Conservation (phyloP, 164 flowering plant genomes). For the Magnolia kwangsiensis region DNA sequence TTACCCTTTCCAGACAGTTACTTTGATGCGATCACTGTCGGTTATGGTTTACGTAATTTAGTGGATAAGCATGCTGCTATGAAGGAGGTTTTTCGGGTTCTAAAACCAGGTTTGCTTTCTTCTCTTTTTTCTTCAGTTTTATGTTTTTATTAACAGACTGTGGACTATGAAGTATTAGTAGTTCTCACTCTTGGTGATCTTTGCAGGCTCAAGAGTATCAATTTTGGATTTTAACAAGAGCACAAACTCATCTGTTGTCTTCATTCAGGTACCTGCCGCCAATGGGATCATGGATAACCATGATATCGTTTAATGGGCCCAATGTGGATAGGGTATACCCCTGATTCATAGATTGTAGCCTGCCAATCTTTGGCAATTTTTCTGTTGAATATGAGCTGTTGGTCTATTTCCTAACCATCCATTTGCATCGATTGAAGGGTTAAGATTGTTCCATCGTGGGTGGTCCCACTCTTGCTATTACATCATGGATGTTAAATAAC, state of each 20-base stretch:
- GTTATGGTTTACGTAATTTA: constrained; percentile 84
- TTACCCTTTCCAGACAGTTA: constrained; percentile 66
- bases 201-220: constrained; percentile 68
- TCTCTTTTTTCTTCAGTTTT: not conserved
- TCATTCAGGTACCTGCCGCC: constrained; percentile 55
- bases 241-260: constrained; percentile 27
- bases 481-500: too few relatives aligned
- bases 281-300: not conserved
- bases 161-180: not conserved
- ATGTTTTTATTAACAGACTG: not conserved
- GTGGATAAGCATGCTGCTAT: constrained; percentile 60
- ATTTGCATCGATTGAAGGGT: too few relatives aligned
- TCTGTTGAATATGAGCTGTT: too few relatives aligned
- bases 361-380: too few relatives aligned
- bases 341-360: too few relatives aligned
- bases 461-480: too few relatives aligned
- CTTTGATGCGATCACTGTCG: constrained; percentile 87
- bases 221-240: constrained; percentile 90
- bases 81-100: constrained; percentile 63
- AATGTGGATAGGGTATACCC: too few relatives aligned
- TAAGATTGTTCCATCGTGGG: too few relatives aligned
- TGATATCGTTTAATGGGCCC: too few relatives aligned
- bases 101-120: constrained; percentile 57
- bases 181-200: not conserved
- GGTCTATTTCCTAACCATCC: too few relatives aligned